Evolutionary conservation across 352 stramenopile genomes (phyloP).

Genomic region (Pythium phragmiticola): DNA sequence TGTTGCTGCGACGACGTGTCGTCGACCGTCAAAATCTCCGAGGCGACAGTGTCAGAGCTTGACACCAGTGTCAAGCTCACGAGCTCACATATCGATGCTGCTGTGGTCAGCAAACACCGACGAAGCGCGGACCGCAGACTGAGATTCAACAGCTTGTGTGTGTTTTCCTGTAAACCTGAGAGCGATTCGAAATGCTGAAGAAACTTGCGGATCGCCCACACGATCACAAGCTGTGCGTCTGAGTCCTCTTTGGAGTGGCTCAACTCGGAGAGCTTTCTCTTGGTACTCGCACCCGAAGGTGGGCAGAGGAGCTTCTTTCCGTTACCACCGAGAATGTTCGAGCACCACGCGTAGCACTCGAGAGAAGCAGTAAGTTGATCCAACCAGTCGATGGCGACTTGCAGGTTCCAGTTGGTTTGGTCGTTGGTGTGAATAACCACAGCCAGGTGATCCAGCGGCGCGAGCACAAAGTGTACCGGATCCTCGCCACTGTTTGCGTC

Average conservation of each 20-base stretch:
- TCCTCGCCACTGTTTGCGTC: slow-evolving; percentile 5
- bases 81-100: slow-evolving; percentile 11
- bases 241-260: neutral
- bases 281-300: slow-evolving; percentile 33
- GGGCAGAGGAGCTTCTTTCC: slow-evolving; percentile 20
- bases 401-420: slow-evolving; percentile 19
- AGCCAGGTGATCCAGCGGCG: slow-evolving; percentile 44
- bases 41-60: neutral
- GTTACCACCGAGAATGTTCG: slow-evolving; percentile 38
- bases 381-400: slow-evolving; percentile 46
- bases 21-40: slow-evolving; percentile 1
- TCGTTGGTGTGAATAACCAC: slow-evolving; percentile 27
- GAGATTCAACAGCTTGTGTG: neutral
- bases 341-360: slow-evolving; percentile 59
- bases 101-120: slow-evolving; percentile 1
- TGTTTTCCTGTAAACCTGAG: neutral
- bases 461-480: slow-evolving; percentile 37
- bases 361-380: slow-evolving; percentile 59
- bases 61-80: neutral
- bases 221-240: slow-evolving; percentile 2
- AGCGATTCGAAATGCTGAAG: slow-evolving; percentile 11
- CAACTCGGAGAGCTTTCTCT: slow-evolving; percentile 26
- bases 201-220: slow-evolving; percentile 15
- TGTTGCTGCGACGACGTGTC: neutral
- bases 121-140: slow-evolving; percentile 5